These are phyloP conservation scores for Pichiaceae sp. DNA, from an alignment of 1,139 yeast genomes.

Conservation along the genomic window DNA sequence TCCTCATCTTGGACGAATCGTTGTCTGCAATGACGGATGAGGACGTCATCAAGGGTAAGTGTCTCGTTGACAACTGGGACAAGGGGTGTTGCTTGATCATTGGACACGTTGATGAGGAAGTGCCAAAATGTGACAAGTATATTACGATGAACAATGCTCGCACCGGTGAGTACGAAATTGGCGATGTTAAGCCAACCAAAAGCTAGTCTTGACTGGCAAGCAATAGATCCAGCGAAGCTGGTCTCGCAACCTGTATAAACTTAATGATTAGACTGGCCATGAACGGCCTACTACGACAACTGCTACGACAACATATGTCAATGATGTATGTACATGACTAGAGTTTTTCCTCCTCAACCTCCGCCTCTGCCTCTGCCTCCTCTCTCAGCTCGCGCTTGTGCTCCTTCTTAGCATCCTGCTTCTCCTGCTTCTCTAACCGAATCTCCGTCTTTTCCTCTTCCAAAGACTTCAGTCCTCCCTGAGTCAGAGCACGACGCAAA, in stretches of 20 bases:
- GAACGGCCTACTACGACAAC: no score
- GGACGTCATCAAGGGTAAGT: conserved; percentile 58
- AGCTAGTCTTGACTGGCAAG: no score
- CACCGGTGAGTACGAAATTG: conserved; percentile 23
- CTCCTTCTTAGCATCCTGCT: neutral
- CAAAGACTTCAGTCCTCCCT: conserved; percentile 2
- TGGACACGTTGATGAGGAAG: conserved; percentile 65
- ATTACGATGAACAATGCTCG: conserved; percentile 29
- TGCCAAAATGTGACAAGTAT: conserved; percentile 47
- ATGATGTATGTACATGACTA: neutral
- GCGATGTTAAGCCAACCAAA: conserved; percentile 8
- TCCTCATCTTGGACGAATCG: conserved; percentile 85
- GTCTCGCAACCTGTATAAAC: no score
- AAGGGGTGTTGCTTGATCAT: conserved; percentile 66
- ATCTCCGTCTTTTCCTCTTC: neutral
- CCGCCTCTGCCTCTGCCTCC: neutral
- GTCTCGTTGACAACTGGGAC: conserved; percentile 45
- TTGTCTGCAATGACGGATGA: conserved; percentile 81
- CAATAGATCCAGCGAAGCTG: no score
- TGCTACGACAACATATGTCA: no score
- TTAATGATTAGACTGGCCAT: no score
- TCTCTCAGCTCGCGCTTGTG: neutral
- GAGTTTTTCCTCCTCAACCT: neutral
- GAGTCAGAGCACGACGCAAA: conserved; percentile 12
- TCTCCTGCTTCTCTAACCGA: neutral